Conservation (phyloP, 202 grass and related monocot genomes). For the Miscanthus sacchariflorus region DNA sequence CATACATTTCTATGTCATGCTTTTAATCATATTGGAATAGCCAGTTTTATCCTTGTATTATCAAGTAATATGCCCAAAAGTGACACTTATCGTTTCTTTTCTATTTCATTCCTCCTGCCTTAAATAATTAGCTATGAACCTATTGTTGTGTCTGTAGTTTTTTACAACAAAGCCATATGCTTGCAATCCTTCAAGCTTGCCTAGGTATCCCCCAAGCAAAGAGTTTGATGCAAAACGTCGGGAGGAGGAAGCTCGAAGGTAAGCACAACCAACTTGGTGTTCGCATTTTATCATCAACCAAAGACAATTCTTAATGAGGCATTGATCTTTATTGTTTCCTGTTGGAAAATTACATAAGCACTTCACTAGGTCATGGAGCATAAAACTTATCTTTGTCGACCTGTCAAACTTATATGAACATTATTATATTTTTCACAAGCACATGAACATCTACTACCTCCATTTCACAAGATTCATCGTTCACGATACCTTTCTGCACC, state of each 20-base stretch:
- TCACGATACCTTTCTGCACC: background rate
- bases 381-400: background rate
- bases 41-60: conserved; percentile 21
- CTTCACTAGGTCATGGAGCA: conserved; percentile 8
- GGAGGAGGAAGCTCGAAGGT: conserved; percentile 92
- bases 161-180: conserved; percentile 90
- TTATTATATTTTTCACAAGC: too few species aligned
- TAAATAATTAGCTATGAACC: conserved; percentile 12
- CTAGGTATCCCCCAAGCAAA: conserved; percentile 93
- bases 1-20: background rate
- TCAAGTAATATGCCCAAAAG: conserved; percentile 11
- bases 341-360: background rate
- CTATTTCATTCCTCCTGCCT: conserved; percentile 19
- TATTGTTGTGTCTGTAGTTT: conserved; percentile 70
- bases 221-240: conserved; percentile 96
- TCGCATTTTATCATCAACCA: conserved; percentile 12
- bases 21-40: conserved; percentile 27
- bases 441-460: background rate
- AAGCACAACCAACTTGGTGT: conserved; percentile 32
- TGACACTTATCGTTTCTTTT: background rate
- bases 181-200: conserved; percentile 92
- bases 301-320: conserved; percentile 7
- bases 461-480: background rate
- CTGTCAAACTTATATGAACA: background rate
- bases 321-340: conserved; percentile 10